These are phyloP conservation scores for Candida dendrica DNA, from an alignment of 805 yeast genomes.

Conservation along the genomic window DNA sequence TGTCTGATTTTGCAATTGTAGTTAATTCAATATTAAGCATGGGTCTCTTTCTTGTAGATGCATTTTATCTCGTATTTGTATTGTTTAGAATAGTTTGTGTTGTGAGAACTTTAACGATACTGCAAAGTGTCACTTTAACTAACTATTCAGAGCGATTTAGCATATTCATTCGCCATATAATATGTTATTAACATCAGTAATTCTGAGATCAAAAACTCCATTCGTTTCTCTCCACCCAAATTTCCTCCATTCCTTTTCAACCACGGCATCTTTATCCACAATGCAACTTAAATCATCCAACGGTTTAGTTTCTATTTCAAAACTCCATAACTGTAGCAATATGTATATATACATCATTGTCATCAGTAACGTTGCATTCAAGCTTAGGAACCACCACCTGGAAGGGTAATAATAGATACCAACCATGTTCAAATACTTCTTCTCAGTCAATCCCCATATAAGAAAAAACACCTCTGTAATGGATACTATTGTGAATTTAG, in stretches of 20 bases:
- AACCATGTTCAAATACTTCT: conserved; percentile 38
- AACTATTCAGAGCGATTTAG: too few relatives aligned
- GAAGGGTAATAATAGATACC: conserved; percentile 76
- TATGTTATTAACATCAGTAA: conserved; percentile 59
- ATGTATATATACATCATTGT: conserved; percentile 67
- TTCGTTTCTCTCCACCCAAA: conserved; percentile 58
- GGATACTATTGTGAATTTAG: conserved; percentile 63
- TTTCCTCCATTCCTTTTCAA: conserved; percentile 17
- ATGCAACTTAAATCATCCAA: conserved; percentile 56
- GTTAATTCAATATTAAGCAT: too few relatives aligned
- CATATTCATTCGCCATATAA: conserved; percentile 34
- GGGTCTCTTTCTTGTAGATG: too few relatives aligned
- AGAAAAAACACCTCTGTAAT: conserved; percentile 49
- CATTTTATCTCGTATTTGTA: too few relatives aligned
- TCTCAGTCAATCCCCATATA: conserved; percentile 73
- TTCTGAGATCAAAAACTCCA: conserved; percentile 83
- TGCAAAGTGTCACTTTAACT: too few relatives aligned
- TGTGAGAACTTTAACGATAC: too few relatives aligned
- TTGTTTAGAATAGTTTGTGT: too few relatives aligned
- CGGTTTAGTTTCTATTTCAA: conserved; percentile 61
- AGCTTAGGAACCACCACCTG: conserved; percentile 82
- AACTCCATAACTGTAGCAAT: conserved; percentile 63
- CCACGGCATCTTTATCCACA: conserved; percentile 50
- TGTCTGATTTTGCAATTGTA: too few relatives aligned
- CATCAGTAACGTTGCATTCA: conserved; percentile 67